Evolutionary conservation across 768 basidiomycete genomes (phyloP).

Genomic region (Steccherinum ochraceum): DNA sequence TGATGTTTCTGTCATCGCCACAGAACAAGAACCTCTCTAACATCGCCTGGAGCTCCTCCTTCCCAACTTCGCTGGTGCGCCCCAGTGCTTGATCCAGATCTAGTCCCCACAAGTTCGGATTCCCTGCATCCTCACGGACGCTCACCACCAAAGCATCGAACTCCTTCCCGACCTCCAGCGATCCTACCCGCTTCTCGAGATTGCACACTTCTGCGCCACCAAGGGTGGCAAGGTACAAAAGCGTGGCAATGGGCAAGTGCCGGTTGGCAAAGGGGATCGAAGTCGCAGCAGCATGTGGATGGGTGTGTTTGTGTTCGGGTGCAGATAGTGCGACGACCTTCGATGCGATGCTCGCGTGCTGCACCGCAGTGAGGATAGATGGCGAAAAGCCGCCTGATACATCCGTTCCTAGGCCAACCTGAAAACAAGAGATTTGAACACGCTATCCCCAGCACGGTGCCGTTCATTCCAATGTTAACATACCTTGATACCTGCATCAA

Average conservation of each 20-base stretch:
- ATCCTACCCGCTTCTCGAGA: constrained; percentile 63
- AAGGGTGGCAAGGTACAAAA: constrained; percentile 86
- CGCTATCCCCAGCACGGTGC: too few relatives aligned
- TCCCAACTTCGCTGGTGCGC: constrained; percentile 12
- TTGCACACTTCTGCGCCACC: constrained; percentile 86
- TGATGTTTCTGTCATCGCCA: constrained; percentile 83
- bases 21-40: constrained; percentile 84
- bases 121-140: constrained; percentile 44
- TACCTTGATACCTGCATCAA: constrained; percentile 87
- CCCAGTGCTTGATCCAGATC: constrained; percentile 26
- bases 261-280: constrained; percentile 38
- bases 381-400: constrained; percentile 82
- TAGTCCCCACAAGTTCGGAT: constrained; percentile 51
- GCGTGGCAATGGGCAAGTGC: constrained; percentile 66
- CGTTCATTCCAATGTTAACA: too few relatives aligned
- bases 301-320: neutral
- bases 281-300: neutral
- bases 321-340: constrained; percentile 56
- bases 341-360: constrained; percentile 72
- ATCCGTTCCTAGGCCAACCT: constrained; percentile 96
- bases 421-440: constrained; percentile 1
- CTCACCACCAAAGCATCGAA: constrained; percentile 86
- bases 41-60: constrained; percentile 42
- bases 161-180: constrained; percentile 73
- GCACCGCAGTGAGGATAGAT: constrained; percentile 72